Base-by-base conservation (phyloP, 768 basidiomycete genomes). In the Kondoa malvinella region DNA sequence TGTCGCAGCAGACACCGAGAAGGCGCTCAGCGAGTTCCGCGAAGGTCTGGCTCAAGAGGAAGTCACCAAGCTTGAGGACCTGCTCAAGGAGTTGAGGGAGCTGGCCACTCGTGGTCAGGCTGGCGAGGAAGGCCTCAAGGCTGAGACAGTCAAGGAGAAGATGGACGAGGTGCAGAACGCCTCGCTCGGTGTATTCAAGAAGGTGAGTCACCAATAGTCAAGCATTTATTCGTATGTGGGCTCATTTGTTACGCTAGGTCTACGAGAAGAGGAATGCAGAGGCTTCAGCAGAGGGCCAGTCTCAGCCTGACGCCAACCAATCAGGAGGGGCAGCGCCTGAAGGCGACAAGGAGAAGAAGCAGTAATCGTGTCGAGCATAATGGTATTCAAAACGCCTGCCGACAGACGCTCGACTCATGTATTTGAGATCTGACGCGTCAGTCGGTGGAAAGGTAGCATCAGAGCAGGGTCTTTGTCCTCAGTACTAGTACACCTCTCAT, bases 1-100 rank as follows among this genome's bases (percentile, higher is more conserved):
- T 4, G 86, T 96, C 73, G 88, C 86, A 75, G 81, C 86, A 68
- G 94, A 97, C 76, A 97, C 92, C 1, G 92, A 96, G 83, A 97
- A 96, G 89, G 89, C 92, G 21, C 88, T 97, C 87, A 84, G 81
- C 75, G 95, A 99, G 80, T 97, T 97, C 84, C 92, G 92, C 82
- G 89, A 94, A 59, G 91, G 96, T 76, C 85, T 99, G 67, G 92
- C 96, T 72, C 84, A 84, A 4, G 78, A 85, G 1, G 95, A 99
- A 83, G 87, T 87, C 80, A 91, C 92, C 75, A 96, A 92, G 81
- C 92, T 99, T 72, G 79, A 85, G 65, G 87, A 86, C 78, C 87
- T 94, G 59, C 79, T 99, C 33, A 78, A 78, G 66, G 91, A 96
- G 79, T 86, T 97, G 62, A 85, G 92, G 60, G 91, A 92, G 77